These are phyloP conservation scores for Ceratocystis eucalypticola DNA, from an alignment of 2,329 filamentous ascomycete species.

Conservation along the genomic window DNA sequence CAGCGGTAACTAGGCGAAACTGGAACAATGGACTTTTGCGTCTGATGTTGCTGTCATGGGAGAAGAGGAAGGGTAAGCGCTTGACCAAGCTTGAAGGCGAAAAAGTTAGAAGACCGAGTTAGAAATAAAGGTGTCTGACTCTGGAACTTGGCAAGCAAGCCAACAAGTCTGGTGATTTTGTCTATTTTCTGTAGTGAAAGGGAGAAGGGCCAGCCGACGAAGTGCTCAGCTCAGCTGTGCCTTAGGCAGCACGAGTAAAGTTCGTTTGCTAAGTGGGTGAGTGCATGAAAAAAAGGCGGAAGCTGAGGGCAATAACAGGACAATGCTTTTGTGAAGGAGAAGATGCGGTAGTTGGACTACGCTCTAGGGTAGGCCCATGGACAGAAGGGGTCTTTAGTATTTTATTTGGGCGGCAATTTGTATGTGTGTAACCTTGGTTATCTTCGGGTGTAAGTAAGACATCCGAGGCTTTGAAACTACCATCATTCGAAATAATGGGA, in stretches of 20 bases:
- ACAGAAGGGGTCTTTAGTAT: too few relatives aligned
- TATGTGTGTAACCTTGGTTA: background rate
- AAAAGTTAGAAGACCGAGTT: background rate
- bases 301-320: background rate
- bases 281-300: background rate
- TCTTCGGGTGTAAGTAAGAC: background rate
- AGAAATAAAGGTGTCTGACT: background rate
- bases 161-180: too few relatives aligned
- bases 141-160: background rate
- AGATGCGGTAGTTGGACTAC: background rate
- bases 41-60: background rate
- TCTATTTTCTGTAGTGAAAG: background rate
- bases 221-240: background rate
- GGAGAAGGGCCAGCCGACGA: too few relatives aligned
- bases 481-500: background rate
- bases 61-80: background rate
- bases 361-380: too few relatives aligned
- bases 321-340: background rate
- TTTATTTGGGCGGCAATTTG: background rate
- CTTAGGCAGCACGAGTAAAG: background rate
- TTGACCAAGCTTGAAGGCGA: background rate
- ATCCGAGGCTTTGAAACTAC: background rate
- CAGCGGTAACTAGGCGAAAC: background rate
- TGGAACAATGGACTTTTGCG: background rate
- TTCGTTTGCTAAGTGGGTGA: background rate